phyloP scores from a whole-genome alignment of 345 rosid species.

The Aquilaria malaccensis region DNA sequence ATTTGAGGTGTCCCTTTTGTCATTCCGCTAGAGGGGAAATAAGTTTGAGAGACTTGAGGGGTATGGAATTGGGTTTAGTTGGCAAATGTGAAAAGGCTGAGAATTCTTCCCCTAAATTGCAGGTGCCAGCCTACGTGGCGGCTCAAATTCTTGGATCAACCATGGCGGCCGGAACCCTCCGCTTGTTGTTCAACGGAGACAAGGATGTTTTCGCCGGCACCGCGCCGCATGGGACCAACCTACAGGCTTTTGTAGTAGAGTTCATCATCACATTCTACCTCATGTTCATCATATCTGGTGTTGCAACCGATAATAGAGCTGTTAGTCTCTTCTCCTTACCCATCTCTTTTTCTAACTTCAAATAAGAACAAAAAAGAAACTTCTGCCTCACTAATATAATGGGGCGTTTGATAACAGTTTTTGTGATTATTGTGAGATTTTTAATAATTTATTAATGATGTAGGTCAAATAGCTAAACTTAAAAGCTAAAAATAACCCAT shows the following conservation, averaged over 20 bases:
- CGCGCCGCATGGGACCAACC: conserved; percentile 51
- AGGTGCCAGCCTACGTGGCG: conserved; percentile 77
- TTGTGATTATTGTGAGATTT: no score
- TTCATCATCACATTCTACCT: conserved; percentile 94
- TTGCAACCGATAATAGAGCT: conserved; percentile 90
- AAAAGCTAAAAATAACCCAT: no score
- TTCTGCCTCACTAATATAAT: no score
- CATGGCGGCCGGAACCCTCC: conserved; percentile 70
- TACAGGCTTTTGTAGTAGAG: conserved; percentile 77
- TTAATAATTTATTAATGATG: no score
- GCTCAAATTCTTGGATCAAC: conserved; percentile 75
- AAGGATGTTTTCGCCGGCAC: conserved; percentile 75
- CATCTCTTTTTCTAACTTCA: not conserved
- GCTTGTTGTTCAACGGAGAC: conserved; percentile 54
- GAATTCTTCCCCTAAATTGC: not conserved
- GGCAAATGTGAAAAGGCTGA: no score
- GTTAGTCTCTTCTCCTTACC: conserved; percentile 29
- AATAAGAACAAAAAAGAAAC: not conserved
- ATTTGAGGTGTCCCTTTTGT: not conserved
- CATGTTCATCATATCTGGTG: conserved; percentile 85
- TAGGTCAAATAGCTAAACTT: no score
- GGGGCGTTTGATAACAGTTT: no score
- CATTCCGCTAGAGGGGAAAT: not conserved
- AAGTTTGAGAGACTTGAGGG: not conserved
- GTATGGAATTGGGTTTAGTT: no score